Evolutionary conservation across 1,139 yeast genomes (phyloP), one percentile per base, ranked within the genome.

Genomic region (Protomyces arabidopsidicola): DNA sequence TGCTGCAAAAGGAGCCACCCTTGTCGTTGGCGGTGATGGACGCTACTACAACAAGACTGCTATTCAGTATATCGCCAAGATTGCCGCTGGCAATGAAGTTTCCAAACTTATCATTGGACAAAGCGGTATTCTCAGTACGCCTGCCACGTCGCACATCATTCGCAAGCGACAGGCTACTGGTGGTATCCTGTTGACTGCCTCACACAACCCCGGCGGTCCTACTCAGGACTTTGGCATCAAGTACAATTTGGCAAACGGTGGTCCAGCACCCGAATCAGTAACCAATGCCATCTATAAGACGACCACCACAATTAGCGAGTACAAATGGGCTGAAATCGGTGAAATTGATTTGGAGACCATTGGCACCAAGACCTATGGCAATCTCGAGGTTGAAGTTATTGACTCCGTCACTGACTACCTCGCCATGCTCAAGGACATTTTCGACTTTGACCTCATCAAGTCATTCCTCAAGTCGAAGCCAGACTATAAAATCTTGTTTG

Each of bases 161-260:
- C 84, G 98, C 75, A 83, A 84, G 69, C 83, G 79, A 70, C 74
- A 80, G 65, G 88, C 90, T 67, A 91, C 97, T 8, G 98, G 98
- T 68, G 98, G 98, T 67, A 90, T 93, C 75, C 90, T 95, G 69
- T 81, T 93, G 72, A 93, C 98, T 22, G 98, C 98, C 2, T 88
- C 96, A 42, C 98, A 93, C 77, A 93, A 93, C 76, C 98, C 98
- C n/a, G 98, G 98, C 74, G 98, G 66, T 5, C 97, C 97, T 66
- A 77, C 81, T 45, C 85, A 89, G 68, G 98, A 93, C 74, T 83
- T 91, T 75, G 98, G 98, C 66, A 93, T 93, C 79, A 93, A 93
- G 79, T 93, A 93, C 80, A 93, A 93, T 76, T 80, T 95, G 76
- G 84, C 89, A 68, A 91, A 93, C 73, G 98, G 98, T 69, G 98